Base-by-base conservation (phyloP, 768 basidiomycete species). In the Russula brevipes region DNA sequence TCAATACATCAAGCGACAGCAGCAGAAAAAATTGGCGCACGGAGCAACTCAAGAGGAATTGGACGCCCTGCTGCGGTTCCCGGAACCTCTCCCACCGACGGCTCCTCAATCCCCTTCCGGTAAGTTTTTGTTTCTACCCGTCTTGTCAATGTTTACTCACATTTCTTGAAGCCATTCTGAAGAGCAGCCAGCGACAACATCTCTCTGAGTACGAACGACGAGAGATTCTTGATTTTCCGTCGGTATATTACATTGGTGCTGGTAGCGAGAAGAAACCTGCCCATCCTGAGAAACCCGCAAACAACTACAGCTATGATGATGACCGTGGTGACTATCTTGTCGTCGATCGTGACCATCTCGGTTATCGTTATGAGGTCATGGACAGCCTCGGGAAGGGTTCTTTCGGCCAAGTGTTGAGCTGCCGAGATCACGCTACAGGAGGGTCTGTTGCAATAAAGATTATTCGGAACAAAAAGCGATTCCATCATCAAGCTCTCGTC, bases 361-460 rank as follows among this genome's bases (percentile, higher is more conserved):
- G 91, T 42, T 99, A 91, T 73, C 91, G 97, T n/a, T 99, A 98
- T 73, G 95, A 98, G 74, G 78, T 98, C 60, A 81, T 93, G 57
- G 92, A 89, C 68, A 89, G 91, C 4, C 85, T 98, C 45, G 97
- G 97, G 52, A 98, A 98, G 76, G 97, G 97, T 45, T 98, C 96
- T 8, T 99, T 99, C 69, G 97, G 97, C 17, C 97, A 98, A 72
- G 97, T 99, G 14, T 75, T 98, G 19, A 88, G 91, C 72, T 98
- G 96, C 74, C 87, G 96, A 46, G 97, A 98, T 75, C 92, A 98
- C 72, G 86, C 85, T 70, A 94, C 94, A 12, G 97, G 97, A 10
- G 84, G 91, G 70, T 94, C 93, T n/a, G 92, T 98, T 10, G 97
- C 97, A 17, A 87, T 99, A 78, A 99, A 99, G 81, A 98, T 99